Percentiles rank a stretch among this genome's conserved stretches.
Evolutionary conservation across 2,329 filamentous ascomycete species (phyloP).

Genomic region (Colletotrichum sp.): DNA sequence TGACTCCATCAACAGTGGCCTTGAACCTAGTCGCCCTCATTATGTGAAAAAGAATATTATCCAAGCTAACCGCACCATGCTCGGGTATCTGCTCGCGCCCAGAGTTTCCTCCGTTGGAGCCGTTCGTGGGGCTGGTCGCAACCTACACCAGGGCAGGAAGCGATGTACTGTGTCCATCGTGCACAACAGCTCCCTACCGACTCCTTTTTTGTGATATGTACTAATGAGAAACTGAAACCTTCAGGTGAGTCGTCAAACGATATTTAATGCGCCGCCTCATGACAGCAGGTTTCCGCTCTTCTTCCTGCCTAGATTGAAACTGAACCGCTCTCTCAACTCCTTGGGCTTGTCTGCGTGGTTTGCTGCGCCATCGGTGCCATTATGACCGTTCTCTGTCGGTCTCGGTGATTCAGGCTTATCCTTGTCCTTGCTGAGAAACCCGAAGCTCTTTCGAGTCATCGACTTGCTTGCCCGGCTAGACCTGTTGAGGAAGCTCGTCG

Average conservation of each 20-base stretch:
- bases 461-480: conserved; percentile 78
- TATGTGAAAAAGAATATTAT: conserved; percentile 11
- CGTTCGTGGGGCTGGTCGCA: neutral
- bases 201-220: conserved; percentile 15
- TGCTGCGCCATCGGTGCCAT: conserved; percentile 28
- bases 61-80: conserved; percentile 19
- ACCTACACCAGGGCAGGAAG: neutral
- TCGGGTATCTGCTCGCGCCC: conserved; percentile 15
- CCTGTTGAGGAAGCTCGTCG: conserved; percentile 62
- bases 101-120: neutral
- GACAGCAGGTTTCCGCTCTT: conserved; percentile 61
- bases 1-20: conserved; percentile 2
- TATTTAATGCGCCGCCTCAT: neutral
- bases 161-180: neutral
- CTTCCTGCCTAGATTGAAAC: conserved; percentile 71
- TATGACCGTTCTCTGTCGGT: conserved; percentile 34
- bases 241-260: neutral
- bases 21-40: neutral
- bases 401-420: conserved; percentile 29
- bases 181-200: neutral
- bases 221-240: neutral
- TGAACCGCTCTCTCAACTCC: conserved; percentile 70
- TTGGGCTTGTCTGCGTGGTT: conserved; percentile 47
- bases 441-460: conserved; percentile 77
- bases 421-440: conserved; percentile 65